Conservation (phyloP, 2,329 filamentous ascomycete species). For the Penicillium sp. region DNA sequence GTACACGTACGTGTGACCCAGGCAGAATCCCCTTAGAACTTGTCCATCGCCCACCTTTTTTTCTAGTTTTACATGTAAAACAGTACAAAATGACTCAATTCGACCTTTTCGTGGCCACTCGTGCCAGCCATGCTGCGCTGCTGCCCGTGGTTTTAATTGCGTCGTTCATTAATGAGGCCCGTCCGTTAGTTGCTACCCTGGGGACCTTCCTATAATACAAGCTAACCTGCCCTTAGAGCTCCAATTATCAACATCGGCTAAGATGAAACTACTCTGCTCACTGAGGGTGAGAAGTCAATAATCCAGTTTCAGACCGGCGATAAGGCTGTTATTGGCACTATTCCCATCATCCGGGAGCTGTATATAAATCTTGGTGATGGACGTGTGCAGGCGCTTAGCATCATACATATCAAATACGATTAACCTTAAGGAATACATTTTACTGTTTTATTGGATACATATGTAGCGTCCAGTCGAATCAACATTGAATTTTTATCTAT, state of each 20-base stretch:
- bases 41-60: too few species aligned
- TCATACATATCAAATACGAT: neutral
- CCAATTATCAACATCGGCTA: constrained; percentile 40
- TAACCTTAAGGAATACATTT: neutral
- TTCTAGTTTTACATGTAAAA: neutral
- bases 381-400: neutral
- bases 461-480: neutral
- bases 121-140: constrained; percentile 42
- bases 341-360: constrained; percentile 35
- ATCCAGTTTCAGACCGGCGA: constrained; percentile 27
- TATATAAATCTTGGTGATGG: constrained; percentile 8
- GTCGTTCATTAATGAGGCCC: constrained; percentile 41
- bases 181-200: constrained; percentile 14
- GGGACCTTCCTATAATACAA: neutral
- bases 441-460: neutral
- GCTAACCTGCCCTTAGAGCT: constrained; percentile 1
- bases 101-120: constrained; percentile 39
- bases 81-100: constrained; percentile 31
- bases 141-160: constrained; percentile 46
- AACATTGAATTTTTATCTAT: neutral
- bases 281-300: neutral
- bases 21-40: too few species aligned
- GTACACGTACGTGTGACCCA: too few species aligned
- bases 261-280: constrained; percentile 37
- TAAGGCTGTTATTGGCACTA: constrained; percentile 35